Base-by-base conservation (phyloP, 2,329 filamentous ascomycete species). In the Shiraia sp. region DNA sequence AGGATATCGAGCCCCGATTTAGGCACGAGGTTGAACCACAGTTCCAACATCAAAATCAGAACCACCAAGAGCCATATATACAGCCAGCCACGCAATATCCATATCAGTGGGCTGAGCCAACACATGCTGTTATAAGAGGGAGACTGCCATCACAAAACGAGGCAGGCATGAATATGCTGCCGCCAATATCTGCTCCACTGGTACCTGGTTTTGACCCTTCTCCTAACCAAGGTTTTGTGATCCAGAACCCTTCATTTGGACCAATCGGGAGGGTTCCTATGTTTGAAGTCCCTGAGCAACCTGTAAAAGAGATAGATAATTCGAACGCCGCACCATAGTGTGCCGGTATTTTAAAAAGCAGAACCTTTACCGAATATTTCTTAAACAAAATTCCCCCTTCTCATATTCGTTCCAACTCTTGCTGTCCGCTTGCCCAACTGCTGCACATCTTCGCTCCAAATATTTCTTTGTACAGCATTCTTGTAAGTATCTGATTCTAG, bases 211-310 rank as follows among this genome's bases (percentile, higher is more conserved):
- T 13, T 15, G 32, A 36, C 5, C 7, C 28, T 10, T 10, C 26
- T 13, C 22, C 30, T 14, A 13, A 22, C 28, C 9, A 30, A 42
- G 0, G 30, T 38, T 16, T 45, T 23, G 59, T 58, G 6, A 45
- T 61, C 19, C 34, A 45, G 14, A 57, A 59, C 27, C 54, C 57
- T 2, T 53, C 64, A 25, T 55, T 49, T 4, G 60, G 50, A 8
- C 47, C 67, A 6, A 49, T 47, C 12, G 65, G 61, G 29, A 71
- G 65, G 32, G 33, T 72, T n/a, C 66, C 70, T 3, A 74, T 76
- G 70, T 74, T 75, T 48, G 42, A 58, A 5, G 36, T 74, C n/a
- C 69, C 72, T 2, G 59, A 65, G 36, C 67, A 73, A 26, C 68
- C 72, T 2, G 55, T 74, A 4, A 53, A 55, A 13, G 73, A 76